Base-by-base conservation (phyloP, 2,329 filamentous ascomycete species). In the Microsporum ferrugineum region DNA sequence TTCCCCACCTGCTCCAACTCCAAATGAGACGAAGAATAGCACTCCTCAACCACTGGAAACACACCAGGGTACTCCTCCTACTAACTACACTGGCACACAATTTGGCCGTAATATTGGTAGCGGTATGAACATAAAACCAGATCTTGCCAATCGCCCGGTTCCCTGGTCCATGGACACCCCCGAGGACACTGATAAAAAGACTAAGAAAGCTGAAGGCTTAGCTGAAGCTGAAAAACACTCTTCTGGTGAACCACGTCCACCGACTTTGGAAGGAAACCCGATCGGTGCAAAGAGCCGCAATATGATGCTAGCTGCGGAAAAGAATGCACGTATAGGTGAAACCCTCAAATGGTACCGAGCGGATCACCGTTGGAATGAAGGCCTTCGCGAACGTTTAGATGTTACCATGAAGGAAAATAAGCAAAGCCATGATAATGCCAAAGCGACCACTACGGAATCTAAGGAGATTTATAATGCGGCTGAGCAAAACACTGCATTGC, bases 291-390 rank as follows among this genome's bases (percentile, higher is more conserved):
- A n/a, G 2, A 10, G 27, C 17, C 33, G 41, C 31, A 7, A 31
- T 39, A 33, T 53, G 1, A 33, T 38, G 51, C 61, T 36, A 3
- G 23, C 55, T 8, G 8, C 8, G 3, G 55, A 57, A 17, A 39
- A 27, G 29, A 31, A 39, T n/a, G n/a, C 55, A 0, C 55, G 61
- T 49, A 43, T 63, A 2, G 60, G 43, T 39, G 56, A 63, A 33
- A 64, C 64, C 3, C 63, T 61, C 38, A 29, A 36, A 27, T 65
- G 62, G 61, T 64, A 63, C 51, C 53, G 59, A 23, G 39, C 57
- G 2, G 64, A 64, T 51, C 34, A 36, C n/a, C 61, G 64, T 14
- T 61, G 56, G 43, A 61, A 60, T 23, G 53, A 45, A 5, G 23
- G 47, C 29, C 47, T 63, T 39, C 58, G 62, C 39, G 34, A 63